Conservation (phyloP, 805 yeast species). For the Pachysolen tannophilus region DNA sequence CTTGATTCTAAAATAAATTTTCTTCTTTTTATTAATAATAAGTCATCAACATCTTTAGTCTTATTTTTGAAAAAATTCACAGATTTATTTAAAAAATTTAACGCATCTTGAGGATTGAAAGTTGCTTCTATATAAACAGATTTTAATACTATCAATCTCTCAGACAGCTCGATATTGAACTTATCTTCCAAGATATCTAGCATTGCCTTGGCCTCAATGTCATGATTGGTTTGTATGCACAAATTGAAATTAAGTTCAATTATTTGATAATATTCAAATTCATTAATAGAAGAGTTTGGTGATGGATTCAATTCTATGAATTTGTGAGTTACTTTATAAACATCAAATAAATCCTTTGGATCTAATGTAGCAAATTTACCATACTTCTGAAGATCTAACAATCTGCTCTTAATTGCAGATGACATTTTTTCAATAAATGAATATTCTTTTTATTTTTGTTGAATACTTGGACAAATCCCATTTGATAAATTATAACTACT, state of each 20-base stretch:
- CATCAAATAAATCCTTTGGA: constrained; percentile 33
- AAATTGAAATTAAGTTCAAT: constrained; percentile 69
- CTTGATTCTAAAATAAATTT: constrained; percentile 26
- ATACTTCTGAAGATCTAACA: constrained; percentile 40
- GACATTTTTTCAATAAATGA: no score
- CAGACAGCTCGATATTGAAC: constrained; percentile 44
- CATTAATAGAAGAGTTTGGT: constrained; percentile 23
- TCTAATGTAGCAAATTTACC: constrained; percentile 41
- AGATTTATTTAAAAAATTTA: constrained; percentile 23
- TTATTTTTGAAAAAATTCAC: no score
- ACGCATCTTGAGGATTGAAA: constrained; percentile 30
- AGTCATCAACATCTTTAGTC: constrained; percentile 24
- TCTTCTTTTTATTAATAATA: constrained; percentile 28
- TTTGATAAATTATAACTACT: no score
- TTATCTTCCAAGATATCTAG: constrained; percentile 62
- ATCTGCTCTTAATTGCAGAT: constrained; percentile 18
- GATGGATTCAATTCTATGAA: constrained; percentile 28
- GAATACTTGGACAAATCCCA: no score
- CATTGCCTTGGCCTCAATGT: constrained; percentile 60
- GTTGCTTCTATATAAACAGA: constrained; percentile 51
- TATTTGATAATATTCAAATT: constrained; percentile 45
- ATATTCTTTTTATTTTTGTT: no score
- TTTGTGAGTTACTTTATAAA: constrained; percentile 31
- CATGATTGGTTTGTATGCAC: constrained; percentile 52
- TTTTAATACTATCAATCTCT: constrained; percentile 47